Percentiles rank a stretch among this genome's conserved stretches.
phyloP scores from a whole-genome alignment of 2,329 filamentous ascomycete species.

The Phaeomoniella chlamydospora region DNA sequence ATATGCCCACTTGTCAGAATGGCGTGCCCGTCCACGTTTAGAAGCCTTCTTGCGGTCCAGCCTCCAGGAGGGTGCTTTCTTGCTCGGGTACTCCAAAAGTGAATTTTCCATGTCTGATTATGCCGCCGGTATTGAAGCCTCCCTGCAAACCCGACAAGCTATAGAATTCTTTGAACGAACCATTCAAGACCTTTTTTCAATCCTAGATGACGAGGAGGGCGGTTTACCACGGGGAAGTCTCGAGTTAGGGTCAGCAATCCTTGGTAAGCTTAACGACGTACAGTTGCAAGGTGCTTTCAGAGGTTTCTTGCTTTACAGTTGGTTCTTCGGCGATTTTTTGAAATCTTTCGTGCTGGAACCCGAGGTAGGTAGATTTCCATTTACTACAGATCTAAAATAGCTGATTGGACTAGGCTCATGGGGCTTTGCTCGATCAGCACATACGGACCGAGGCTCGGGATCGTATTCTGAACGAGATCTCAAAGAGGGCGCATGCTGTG shows the following conservation, averaged over 20 bases:
- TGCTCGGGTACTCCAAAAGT: constrained; percentile 74
- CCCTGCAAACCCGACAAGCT: constrained; percentile 66
- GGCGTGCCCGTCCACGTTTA: constrained; percentile 78
- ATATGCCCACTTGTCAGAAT: constrained; percentile 75
- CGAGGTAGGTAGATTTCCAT: constrained; percentile 42
- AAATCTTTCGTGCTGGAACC: constrained; percentile 75
- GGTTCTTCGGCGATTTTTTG: constrained; percentile 82
- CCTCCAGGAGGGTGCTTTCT: constrained; percentile 79
- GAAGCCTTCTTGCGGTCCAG: constrained; percentile 93
- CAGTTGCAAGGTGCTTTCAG: constrained; percentile 61
- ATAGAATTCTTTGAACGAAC: constrained; percentile 82
- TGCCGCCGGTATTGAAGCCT: constrained; percentile 49
- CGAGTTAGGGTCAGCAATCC: constrained; percentile 70
- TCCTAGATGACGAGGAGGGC: constrained; percentile 72
- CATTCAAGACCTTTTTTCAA: constrained; percentile 65
- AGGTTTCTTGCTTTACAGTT: constrained; percentile 75
- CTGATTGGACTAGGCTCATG: constrained; percentile 35
- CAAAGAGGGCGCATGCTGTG: constrained; percentile 62
- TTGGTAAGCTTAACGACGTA: constrained; percentile 56
- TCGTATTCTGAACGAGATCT: constrained; percentile 58
- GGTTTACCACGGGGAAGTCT: constrained; percentile 78
- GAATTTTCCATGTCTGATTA: constrained; percentile 52
- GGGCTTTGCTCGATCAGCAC: constrained; percentile 71
- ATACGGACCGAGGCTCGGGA: constrained; percentile 83
- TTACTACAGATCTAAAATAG: constrained; percentile 5